Evolutionary conservation across 140 eudicot genomes (phyloP).

Genomic region (Stevia rebaudiana): DNA sequence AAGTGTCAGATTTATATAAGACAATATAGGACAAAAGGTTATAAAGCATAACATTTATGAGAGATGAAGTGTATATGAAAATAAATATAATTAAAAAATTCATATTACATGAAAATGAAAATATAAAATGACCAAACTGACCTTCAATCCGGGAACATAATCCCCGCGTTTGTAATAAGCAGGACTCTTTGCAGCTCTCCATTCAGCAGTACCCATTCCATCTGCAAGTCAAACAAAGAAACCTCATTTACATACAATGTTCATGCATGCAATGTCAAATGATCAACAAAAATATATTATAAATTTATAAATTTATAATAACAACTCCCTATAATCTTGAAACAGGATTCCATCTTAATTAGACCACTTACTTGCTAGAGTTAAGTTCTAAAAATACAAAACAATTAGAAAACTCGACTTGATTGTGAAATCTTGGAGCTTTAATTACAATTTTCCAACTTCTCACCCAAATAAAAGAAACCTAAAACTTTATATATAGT

Average conservation of each 20-base stretch:
- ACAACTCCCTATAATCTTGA: neutral
- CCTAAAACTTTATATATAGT: neutral
- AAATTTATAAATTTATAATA: neutral
- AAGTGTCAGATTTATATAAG: too few species aligned
- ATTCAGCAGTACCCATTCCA: slow-evolving; percentile 99
- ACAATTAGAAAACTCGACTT: neutral
- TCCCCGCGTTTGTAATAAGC: slow-evolving; percentile 96
- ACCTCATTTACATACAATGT: slow-evolving; percentile 8
- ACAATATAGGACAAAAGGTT: too few species aligned
- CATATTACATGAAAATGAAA: neutral
- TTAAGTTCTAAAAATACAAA: neutral
- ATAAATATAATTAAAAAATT: neutral
- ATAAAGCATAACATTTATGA: too few species aligned
- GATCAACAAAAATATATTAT: neutral
- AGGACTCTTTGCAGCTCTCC: slow-evolving; percentile 99
- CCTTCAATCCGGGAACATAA: slow-evolving; percentile 99
- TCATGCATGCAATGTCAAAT: neutral
- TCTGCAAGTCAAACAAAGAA: slow-evolving; percentile 41
- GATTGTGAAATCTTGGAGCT: neutral
- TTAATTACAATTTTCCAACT: neutral
- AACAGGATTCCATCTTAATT: neutral
- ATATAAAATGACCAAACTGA: slow-evolving; percentile 13
- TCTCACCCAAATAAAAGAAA: slow-evolving; percentile 4
- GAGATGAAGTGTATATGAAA: too few species aligned
- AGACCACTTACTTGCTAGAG: slow-evolving; percentile 3